These are phyloP conservation scores for Neurospora hispaniola DNA, from an alignment of 495 filamentous ascomycete species.

Conservation along the genomic window DNA sequence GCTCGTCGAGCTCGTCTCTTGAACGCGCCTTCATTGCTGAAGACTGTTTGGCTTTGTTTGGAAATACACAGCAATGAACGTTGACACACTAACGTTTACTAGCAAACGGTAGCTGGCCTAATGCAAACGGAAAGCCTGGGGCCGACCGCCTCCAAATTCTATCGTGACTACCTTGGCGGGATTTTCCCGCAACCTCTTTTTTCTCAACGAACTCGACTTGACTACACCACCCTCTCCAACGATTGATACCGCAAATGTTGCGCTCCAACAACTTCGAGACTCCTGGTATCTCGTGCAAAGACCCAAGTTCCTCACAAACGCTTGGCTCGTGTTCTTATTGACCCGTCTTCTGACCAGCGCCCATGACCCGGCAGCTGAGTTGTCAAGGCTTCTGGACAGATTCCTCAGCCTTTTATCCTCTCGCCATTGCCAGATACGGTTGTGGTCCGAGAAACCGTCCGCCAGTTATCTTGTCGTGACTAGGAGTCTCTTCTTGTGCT, in stretches of 20 bases:
- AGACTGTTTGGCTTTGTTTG: neutral
- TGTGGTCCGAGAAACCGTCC: neutral
- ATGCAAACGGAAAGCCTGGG: neutral
- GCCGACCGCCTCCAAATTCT: neutral
- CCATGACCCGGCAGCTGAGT: neutral
- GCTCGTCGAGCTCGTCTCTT: neutral
- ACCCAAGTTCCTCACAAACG: neutral
- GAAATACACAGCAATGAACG: neutral
- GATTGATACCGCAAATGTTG: neutral
- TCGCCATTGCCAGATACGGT: neutral
- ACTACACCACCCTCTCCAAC: neutral
- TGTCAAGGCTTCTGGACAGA: neutral
- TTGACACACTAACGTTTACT: neutral
- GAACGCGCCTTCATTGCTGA: neutral
- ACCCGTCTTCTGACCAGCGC: neutral
- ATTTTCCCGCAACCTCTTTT: neutral
- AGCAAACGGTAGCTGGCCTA: neutral
- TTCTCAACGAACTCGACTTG: neutral
- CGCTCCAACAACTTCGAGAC: neutral
- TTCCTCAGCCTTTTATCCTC: neutral
- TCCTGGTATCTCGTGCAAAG: neutral
- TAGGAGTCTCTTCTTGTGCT: neutral
- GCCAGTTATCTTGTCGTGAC: neutral
- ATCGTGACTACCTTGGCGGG: neutral
- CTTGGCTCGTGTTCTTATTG: neutral